Conservation (phyloP, 257 asterid species). For the Capsicum baccatum region DNA sequence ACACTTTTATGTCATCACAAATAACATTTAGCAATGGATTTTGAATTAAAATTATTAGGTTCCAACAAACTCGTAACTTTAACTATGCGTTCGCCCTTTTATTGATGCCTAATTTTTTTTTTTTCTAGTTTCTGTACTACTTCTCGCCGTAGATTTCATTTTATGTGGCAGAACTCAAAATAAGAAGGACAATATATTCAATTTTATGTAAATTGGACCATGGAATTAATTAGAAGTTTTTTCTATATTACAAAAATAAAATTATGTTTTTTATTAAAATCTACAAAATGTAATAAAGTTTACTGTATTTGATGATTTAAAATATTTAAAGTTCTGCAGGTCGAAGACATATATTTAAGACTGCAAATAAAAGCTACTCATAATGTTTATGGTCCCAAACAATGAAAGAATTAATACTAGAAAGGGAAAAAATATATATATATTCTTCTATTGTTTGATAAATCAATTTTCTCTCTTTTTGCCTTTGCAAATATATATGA, state of each 20-base stretch:
- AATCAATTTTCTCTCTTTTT: background rate
- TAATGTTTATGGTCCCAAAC: slow-evolving; percentile 12
- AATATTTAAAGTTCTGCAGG: background rate
- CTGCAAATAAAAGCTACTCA: slow-evolving; percentile 3
- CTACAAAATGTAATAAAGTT: background rate
- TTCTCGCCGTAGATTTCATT: background rate
- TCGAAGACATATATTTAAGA: background rate
- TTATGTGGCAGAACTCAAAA: background rate
- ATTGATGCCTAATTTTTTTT: too few relatives aligned
- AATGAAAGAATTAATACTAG: background rate
- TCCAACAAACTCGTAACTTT: rapidly evolving
- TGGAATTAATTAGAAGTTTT: too few relatives aligned
- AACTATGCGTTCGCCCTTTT: background rate
- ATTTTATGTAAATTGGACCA: background rate
- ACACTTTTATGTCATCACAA: background rate
- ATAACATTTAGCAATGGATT: background rate
- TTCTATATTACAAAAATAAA: too few relatives aligned
- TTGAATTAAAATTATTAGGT: background rate
- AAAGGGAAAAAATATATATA: background rate
- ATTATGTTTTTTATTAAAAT: background rate
- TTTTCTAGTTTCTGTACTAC: too few relatives aligned
- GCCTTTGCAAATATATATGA: background rate
- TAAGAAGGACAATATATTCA: too few relatives aligned
- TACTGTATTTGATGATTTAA: background rate
- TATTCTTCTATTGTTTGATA: background rate